These are phyloP conservation scores for Fraxinus latifolia DNA, from an alignment of 305 asterid species.

Conservation along the genomic window DNA sequence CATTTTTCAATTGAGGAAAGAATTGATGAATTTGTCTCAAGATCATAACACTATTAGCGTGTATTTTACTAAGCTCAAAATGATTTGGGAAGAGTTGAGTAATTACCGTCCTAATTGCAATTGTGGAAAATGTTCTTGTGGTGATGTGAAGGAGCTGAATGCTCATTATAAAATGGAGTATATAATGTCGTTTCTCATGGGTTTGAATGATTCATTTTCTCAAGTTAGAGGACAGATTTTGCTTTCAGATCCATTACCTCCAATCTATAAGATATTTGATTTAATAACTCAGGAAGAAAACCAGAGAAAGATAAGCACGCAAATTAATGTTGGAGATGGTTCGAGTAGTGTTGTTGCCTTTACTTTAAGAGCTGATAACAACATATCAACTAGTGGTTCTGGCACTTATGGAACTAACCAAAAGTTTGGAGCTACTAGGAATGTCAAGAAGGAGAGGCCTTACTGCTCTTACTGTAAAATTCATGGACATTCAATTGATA, in stretches of 20 bases:
- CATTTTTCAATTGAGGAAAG: not conserved
- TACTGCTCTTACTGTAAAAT: no score
- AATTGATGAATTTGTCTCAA: not conserved
- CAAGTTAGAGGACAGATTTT: no score
- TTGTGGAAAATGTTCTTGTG: no score
- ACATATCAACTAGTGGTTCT: not conserved
- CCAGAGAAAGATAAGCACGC: not conserved
- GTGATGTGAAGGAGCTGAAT: no score
- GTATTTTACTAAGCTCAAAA: not conserved
- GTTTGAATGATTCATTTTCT: no score
- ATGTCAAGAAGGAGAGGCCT: no score
- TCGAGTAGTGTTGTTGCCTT: not conserved
- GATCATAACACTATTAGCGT: not conserved
- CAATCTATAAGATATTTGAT: not conserved
- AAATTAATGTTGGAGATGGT: not conserved
- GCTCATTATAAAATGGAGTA: no score
- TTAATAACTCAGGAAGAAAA: not conserved
- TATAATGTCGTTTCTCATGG: no score
- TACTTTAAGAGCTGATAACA: not conserved
- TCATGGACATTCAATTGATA: no score
- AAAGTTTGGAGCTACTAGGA: no score
- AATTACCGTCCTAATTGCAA: no score
- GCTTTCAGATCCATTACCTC: not conserved
- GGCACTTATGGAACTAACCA: not conserved
- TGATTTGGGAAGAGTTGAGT: no score